Percentiles rank a stretch among this genome's conserved stretches.
phyloP scores from a whole-genome alignment of 306 rosid species.

The Hippophae gyantsensis region DNA sequence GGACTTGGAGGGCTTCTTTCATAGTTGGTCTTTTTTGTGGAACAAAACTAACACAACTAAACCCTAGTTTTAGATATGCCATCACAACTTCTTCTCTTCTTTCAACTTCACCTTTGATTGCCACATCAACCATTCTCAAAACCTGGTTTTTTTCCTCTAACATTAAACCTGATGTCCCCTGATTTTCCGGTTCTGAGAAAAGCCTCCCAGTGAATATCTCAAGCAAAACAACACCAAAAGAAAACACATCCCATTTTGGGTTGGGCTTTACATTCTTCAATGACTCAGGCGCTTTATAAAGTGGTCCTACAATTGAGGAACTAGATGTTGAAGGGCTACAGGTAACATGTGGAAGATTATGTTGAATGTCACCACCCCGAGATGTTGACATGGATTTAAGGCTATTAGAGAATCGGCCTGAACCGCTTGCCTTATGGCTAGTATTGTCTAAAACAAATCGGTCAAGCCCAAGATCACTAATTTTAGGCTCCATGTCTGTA shows the following conservation, averaged over 20 bases:
- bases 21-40: conserved; percentile 80
- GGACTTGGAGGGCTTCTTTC: conserved; percentile 68
- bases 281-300: conserved; percentile 77
- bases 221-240: conserved; percentile 69
- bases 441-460: conserved; percentile 32
- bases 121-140: conserved; percentile 48
- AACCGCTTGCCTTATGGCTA: conserved; percentile 29
- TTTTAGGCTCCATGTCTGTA: conserved; percentile 58
- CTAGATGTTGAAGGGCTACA: conserved; percentile 34
- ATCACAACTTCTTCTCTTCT: conserved; percentile 43
- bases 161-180: conserved; percentile 36
- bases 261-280: conserved; percentile 45
- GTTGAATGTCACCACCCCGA: conserved; percentile 17
- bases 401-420: conserved; percentile 35
- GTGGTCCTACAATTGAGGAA: conserved; percentile 13
- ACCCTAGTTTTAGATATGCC: conserved; percentile 57
- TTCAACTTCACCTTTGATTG: conserved; percentile 45
- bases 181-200: conserved; percentile 50
- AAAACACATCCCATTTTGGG: conserved; percentile 75
- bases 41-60: conserved; percentile 47
- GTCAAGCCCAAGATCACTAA: conserved; percentile 65
- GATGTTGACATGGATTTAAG: not conserved
- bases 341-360: conserved; percentile 13
- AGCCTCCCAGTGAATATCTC: conserved; percentile 65
- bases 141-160: conserved; percentile 50